Conservation (phyloP, 495 filamentous ascomycete species). For the Penicillium parvum region DNA sequence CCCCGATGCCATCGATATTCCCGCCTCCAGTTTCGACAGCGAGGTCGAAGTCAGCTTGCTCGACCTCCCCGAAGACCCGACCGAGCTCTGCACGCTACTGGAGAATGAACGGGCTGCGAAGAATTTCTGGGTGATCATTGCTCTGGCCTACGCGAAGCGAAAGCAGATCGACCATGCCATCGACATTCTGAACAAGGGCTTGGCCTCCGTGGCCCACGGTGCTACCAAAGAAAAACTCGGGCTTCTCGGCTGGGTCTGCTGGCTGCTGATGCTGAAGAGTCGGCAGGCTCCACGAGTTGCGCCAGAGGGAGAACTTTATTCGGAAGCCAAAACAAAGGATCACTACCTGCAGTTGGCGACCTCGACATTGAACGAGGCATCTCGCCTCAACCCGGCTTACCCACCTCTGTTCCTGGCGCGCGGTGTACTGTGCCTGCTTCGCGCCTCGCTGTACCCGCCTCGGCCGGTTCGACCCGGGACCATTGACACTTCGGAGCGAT, state of each 20-base stretch:
- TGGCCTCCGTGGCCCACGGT: conserved; percentile 65
- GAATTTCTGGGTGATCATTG: conserved; percentile 91
- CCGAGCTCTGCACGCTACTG: conserved; percentile 87
- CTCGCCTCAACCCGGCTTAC: conserved; percentile 86
- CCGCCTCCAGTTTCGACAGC: conserved; percentile 72
- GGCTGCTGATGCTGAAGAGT: conserved; percentile 89
- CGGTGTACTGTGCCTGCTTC: conserved; percentile 82
- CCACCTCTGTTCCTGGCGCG: conserved; percentile 86
- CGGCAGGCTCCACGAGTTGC: conserved; percentile 78
- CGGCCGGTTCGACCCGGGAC: conserved; percentile 55
- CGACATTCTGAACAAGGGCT: conserved; percentile 82
- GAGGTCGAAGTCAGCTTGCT: conserved; percentile 92
- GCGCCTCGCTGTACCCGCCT: conserved; percentile 75
- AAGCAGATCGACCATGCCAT: conserved; percentile 89
- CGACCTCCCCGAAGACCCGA: conserved; percentile 88
- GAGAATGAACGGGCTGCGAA: conserved; percentile 87
- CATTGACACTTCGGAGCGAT: conserved; percentile 67
- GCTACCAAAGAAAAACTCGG: conserved; percentile 80
- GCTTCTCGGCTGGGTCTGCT: conserved; percentile 78
- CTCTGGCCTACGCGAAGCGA: conserved; percentile 95
- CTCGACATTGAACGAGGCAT: conserved; percentile 84
- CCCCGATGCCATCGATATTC: conserved; percentile 83
- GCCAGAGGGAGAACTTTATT: conserved; percentile 55
- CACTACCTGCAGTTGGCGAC: conserved; percentile 89
- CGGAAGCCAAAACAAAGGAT: conserved; percentile 85